phyloP scores from a whole-genome alignment of 2,329 filamentous ascomycete species.

The Trichophyton benhamiae region DNA sequence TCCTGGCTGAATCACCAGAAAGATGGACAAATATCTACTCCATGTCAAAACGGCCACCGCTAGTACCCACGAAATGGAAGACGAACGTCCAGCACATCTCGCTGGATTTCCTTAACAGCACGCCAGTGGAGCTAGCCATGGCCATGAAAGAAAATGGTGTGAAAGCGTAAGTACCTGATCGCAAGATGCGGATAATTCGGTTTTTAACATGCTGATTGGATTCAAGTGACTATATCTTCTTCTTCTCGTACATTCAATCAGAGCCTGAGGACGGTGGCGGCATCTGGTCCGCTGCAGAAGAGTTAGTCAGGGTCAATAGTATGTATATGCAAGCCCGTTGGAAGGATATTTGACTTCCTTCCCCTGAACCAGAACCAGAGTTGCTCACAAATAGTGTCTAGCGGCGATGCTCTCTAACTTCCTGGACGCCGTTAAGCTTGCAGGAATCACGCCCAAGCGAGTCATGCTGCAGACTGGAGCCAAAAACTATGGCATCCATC shows the following conservation, averaged over 20 bases:
- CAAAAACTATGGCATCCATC: constrained; percentile 19
- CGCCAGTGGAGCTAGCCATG: constrained; percentile 20
- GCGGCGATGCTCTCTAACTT: constrained; percentile 37
- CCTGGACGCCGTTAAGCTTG: constrained; percentile 32
- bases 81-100: constrained; percentile 33
- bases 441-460: constrained; percentile 34
- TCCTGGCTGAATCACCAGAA: constrained; percentile 34
- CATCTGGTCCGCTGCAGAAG: constrained; percentile 40
- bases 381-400: not conserved
- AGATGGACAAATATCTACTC: constrained; percentile 44
- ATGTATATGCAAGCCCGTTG: constrained; percentile 5
- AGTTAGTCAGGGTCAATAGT: constrained; percentile 38
- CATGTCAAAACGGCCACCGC: constrained; percentile 37
- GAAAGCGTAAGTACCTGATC: constrained; percentile 13
- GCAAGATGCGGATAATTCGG: not conserved
- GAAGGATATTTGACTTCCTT: not conserved
- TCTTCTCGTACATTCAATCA: constrained; percentile 44
- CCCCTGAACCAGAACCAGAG: not conserved
- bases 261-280: constrained; percentile 34
- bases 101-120: constrained; percentile 24
- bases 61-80: constrained; percentile 26
- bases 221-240: constrained; percentile 38
- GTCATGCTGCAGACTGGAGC: constrained; percentile 35
- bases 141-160: constrained; percentile 18
- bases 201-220: not conserved